Evolutionary conservation across 805 yeast species (phyloP).

Genomic region (Wickerhamiella dianesei): DNA sequence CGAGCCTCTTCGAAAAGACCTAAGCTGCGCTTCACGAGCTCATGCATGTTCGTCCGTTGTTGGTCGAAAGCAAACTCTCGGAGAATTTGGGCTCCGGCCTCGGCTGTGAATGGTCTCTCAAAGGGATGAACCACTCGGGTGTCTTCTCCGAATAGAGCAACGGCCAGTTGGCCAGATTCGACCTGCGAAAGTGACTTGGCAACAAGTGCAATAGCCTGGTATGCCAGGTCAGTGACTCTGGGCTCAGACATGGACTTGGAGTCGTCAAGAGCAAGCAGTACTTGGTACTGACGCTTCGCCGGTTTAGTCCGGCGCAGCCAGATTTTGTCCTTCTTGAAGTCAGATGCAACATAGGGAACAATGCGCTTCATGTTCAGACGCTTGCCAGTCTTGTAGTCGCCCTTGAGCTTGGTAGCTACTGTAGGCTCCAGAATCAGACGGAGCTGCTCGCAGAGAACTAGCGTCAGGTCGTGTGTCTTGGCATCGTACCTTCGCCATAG

Average conservation of each 20-base stretch:
- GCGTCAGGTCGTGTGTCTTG: constrained; percentile 76
- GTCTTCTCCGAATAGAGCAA: constrained; percentile 79
- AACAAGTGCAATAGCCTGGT: constrained; percentile 86
- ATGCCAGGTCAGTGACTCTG: constrained; percentile 77
- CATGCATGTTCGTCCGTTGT: constrained; percentile 68
- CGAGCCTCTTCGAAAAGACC: constrained; percentile 53
- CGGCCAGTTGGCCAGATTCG: constrained; percentile 85
- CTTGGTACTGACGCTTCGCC: constrained; percentile 90
- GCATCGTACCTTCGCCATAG: constrained; percentile 75
- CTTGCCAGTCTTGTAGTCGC: constrained; percentile 96
- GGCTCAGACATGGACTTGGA: constrained; percentile 96
- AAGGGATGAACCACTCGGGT: constrained; percentile 81
- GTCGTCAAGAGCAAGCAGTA: constrained; percentile 94
- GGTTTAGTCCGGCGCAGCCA: constrained; percentile 98
- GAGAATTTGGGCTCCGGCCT: constrained; percentile 71
- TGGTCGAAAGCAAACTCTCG: constrained; percentile 86
- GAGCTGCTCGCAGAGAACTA: constrained; percentile 81
- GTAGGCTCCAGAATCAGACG: constrained; percentile 92
- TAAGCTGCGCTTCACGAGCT: constrained; percentile 58
- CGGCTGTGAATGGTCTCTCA: constrained; percentile 68
- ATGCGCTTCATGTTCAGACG: constrained; percentile 94
- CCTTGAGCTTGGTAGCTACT: constrained; percentile 81
- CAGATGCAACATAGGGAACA: constrained; percentile 94
- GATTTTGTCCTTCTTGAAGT: constrained; percentile 91
- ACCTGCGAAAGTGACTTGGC: constrained; percentile 86